Evolutionary conservation across 257 asterid genomes (phyloP), one percentile per base, ranked within the genome.

Genomic region (Craterostigma plantagineum): DNA sequence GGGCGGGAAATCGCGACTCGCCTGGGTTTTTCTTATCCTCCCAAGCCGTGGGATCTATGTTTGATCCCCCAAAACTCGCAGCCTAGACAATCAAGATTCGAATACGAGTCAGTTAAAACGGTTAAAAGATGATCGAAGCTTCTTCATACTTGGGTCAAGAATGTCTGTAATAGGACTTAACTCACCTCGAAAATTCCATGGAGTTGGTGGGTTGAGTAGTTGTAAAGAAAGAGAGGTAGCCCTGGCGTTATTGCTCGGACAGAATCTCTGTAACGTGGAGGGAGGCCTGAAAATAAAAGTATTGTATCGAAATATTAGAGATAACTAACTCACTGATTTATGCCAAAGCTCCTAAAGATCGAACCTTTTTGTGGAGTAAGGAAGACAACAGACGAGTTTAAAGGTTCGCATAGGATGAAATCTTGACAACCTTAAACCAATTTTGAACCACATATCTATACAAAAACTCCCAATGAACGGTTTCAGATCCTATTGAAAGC

Each of bases 1-100:
- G 98, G 59, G 98, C 98, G 18, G 98, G 95, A 56, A 90, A 83
- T 9, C 98, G 86, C 0, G 95, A 79, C 56, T 83, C 98, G 4
- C 93, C 83, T 0, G 78, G 73, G 59, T 74, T 79, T 51, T 90
- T 90, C 81, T 90, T 82, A 68, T 87, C 98, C 67, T 79, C 95
- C 98, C 95, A 82, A 52, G 98, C 98, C 1, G 84, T 36, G 11
- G 98, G 95, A 55, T 83, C 95, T 37, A 90, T 83, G 46, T 90
- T 83, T 2, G 92, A 64, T 18, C 95, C 95, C 39, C 95, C 94
- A 68, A 90, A 90, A 64, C 92, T 79, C 11, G 93, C 81, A 51
- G 98, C 98, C 95, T 84, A 70, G 5, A 40, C 13, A 16, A 40
- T 4, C 14, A 40, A 40, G 14, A 16, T 7, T 14, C 14, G 14